Conservation (phyloP, 2,329 filamentous ascomycete species). For the Coccinonectria pachysandricola region DNA sequence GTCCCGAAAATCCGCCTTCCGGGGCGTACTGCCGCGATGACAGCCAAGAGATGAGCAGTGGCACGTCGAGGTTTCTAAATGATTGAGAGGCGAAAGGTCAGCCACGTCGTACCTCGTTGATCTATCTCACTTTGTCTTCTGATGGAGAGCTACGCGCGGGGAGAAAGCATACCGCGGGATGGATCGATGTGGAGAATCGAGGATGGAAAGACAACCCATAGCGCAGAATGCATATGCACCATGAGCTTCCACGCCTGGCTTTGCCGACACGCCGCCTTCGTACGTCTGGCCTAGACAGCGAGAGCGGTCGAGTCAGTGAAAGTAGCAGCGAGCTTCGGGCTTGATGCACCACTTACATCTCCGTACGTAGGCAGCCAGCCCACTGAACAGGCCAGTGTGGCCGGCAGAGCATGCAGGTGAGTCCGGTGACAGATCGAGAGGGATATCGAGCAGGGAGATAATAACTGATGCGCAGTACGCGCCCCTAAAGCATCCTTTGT, state of each 20-base stretch:
- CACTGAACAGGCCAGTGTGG: conserved; percentile 54
- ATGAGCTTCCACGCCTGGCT: conserved; percentile 83
- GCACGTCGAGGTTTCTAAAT: conserved; percentile 63
- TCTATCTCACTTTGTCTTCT: too few relatives aligned
- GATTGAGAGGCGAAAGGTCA: conserved; percentile 20
- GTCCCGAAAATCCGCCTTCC: conserved; percentile 85
- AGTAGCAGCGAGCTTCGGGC: conserved; percentile 6
- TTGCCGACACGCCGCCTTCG: conserved; percentile 84
- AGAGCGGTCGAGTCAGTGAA: conserved; percentile 12
- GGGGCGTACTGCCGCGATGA: conserved; percentile 81
- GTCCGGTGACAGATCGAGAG: conserved; percentile 64
- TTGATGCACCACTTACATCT: conserved; percentile 50
- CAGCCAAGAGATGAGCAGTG: conserved; percentile 73
- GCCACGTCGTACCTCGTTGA: too few relatives aligned
- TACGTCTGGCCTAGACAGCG: conserved; percentile 65
- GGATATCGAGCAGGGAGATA: conserved; percentile 73
- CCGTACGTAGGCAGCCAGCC: conserved; percentile 69
- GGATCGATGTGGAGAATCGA: conserved; percentile 66
- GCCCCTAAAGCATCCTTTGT: conserved; percentile 43
- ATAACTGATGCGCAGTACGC: conserved; percentile 86
- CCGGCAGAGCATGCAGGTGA: conserved; percentile 57
- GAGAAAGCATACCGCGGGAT: conserved; percentile 53
- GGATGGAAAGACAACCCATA: conserved; percentile 75
- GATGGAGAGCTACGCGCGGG: conserved; percentile 18
- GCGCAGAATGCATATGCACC: conserved; percentile 96